Conservation (phyloP, 1,284 basidiomycete species). For the Leccinum variabile region DNA sequence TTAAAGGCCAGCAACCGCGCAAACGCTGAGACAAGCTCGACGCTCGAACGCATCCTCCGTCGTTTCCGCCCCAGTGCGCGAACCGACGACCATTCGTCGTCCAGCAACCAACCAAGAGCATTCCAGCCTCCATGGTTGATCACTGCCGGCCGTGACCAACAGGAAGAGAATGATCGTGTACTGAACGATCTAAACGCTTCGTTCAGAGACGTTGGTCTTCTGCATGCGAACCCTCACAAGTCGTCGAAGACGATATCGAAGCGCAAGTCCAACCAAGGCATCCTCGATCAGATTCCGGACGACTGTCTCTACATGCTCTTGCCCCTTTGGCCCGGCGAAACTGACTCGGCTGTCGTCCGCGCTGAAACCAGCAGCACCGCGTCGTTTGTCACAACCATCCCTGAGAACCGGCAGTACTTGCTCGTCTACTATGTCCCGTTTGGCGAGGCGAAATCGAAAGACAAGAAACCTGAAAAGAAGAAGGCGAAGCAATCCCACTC, state of each 20-base stretch:
- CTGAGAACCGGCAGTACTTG: conserved; percentile 61
- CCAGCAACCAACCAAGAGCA: conserved; percentile 36
- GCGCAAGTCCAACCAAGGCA: conserved; percentile 37
- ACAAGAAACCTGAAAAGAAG: conserved; percentile 38
- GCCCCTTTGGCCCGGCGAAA: conserved; percentile 79
- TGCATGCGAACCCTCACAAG: conserved; percentile 55
- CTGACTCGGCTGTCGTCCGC: conserved; percentile 44
- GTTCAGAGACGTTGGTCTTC: conserved; percentile 73
- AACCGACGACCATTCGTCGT: conserved; percentile 24
- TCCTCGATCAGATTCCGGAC: conserved; percentile 62
- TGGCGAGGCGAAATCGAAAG: conserved; percentile 27
- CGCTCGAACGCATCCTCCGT: conserved; percentile 27
- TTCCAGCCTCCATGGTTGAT: conserved; percentile 71
- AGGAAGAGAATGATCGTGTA: conserved; percentile 64
- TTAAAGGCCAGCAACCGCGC: conserved; percentile 23
- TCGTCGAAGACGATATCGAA: conserved; percentile 25
- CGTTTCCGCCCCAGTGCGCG: conserved; percentile 24
- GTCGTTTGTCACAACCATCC: conserved; percentile 39
- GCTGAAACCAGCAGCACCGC: conserved; percentile 33
- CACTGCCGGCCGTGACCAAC: conserved; percentile 58
- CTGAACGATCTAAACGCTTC: conserved; percentile 70
- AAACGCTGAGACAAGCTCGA: conserved; percentile 23
- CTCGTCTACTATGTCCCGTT: conserved; percentile 70
- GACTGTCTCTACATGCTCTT: conserved; percentile 77
- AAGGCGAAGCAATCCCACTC: conserved; percentile 32